A percentile compares a stretch with the other conserved stretches of the same genome.
Evolutionary conservation across 2,329 filamentous ascomycete species (phyloP).

Genomic region (Colletotrichum phormii): DNA sequence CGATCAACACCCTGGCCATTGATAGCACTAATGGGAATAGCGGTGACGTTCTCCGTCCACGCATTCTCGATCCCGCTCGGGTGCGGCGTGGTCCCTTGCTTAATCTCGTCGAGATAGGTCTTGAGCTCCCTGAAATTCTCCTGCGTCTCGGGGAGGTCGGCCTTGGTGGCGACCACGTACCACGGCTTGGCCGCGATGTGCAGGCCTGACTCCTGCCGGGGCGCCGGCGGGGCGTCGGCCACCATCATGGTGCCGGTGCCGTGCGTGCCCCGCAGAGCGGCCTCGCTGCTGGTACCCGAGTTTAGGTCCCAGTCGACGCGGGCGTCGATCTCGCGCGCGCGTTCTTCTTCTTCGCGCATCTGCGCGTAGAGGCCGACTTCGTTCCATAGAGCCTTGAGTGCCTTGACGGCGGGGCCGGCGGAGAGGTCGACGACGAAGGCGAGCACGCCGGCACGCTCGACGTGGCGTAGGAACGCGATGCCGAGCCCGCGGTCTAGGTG

Average conservation of each 20-base stretch:
- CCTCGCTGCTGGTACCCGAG: constrained; percentile 50
- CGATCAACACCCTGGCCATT: constrained; percentile 83
- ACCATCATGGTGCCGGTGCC: constrained; percentile 40
- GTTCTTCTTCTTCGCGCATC: constrained; percentile 79
- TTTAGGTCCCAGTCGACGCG: constrained; percentile 69
- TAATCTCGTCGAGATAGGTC: constrained; percentile 76
- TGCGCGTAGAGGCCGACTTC: constrained; percentile 91
- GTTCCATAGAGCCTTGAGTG: constrained; percentile 85
- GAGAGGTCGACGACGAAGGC: constrained; percentile 93
- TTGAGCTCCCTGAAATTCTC: constrained; percentile 79
- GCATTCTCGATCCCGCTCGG: constrained; percentile 73
- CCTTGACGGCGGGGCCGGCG: constrained; percentile 81
- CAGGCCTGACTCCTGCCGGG: constrained; percentile 54
- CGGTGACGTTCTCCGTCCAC: constrained; percentile 72
- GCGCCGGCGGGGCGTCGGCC: constrained; percentile 44
- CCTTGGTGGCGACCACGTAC: constrained; percentile 96
- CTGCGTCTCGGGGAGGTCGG: constrained; percentile 82
- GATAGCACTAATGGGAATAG: constrained; percentile 91
- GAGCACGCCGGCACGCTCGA: constrained; percentile 91
- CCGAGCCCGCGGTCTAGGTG: constrained; percentile 93
- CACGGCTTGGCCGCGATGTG: constrained; percentile 94
- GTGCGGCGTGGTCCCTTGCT: constrained; percentile 72
- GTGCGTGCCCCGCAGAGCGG: constrained; percentile 9
- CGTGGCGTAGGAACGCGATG: constrained; percentile 90
- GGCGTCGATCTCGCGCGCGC: constrained; percentile 69